These are phyloP conservation scores for Amborella trichopoda DNA, from an alignment of 164 flowering plant genomes.

Conservation along the genomic window DNA sequence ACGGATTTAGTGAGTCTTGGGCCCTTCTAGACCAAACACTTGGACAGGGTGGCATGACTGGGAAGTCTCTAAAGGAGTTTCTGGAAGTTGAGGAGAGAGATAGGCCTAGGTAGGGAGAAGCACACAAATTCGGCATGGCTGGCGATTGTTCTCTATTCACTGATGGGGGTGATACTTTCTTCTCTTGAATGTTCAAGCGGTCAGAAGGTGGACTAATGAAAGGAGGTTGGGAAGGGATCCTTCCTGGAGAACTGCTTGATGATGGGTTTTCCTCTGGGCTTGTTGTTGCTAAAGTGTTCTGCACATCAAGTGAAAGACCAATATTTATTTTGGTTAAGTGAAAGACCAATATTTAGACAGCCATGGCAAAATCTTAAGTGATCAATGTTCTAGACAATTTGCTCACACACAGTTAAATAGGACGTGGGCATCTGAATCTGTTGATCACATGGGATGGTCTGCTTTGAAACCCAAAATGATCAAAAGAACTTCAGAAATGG, in stretches of 20 bases:
- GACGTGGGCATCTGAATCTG: too few species aligned
- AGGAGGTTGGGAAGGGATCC: slow-evolving; percentile 6
- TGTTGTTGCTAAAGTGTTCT: slow-evolving; percentile 17
- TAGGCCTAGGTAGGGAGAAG: slow-evolving; percentile 11
- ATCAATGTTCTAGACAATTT: too few species aligned
- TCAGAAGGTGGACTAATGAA: too few species aligned
- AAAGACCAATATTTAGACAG: too few species aligned
- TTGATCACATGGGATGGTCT: too few species aligned
- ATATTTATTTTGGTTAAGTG: too few species aligned
- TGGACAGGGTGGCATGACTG: slow-evolving; percentile 5
- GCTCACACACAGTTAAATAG: too few species aligned
- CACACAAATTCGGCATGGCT: slow-evolving; percentile 4
- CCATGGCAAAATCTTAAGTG: too few species aligned
- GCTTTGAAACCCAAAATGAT: too few species aligned
- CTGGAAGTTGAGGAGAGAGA: slow-evolving; percentile 11
- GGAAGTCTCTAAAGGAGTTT: slow-evolving; percentile 1
- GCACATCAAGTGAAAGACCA: slow-evolving; percentile 6
- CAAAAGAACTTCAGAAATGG: too few species aligned
- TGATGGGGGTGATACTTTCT: neutral
- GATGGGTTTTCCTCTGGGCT: slow-evolving; percentile 4
- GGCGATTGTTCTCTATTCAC: slow-evolving; percentile 4
- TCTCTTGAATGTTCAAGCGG: slow-evolving; percentile 6
- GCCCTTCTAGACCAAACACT: slow-evolving; percentile 1
- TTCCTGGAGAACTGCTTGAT: slow-evolving; percentile 6
- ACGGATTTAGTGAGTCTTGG: too few species aligned